Evolutionary conservation across 306 rosid genomes (phyloP).

Genomic region (Vicia villosa): DNA sequence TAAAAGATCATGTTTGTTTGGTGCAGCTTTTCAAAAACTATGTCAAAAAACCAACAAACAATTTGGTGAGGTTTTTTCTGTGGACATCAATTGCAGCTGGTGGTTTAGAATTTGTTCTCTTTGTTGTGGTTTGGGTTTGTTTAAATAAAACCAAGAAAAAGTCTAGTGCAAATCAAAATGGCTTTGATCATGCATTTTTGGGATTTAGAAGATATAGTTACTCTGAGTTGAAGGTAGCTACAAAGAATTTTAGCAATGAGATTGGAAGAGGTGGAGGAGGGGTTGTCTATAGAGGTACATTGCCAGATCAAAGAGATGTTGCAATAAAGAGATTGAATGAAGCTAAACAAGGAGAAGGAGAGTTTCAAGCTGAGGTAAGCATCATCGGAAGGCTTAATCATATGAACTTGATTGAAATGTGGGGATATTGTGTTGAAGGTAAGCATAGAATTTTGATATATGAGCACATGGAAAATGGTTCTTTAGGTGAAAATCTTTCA

Average conservation of each 20-base stretch:
- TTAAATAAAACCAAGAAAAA: constrained; percentile 21
- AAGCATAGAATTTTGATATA: constrained; percentile 24
- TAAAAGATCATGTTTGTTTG: neutral
- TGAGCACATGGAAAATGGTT: constrained; percentile 37
- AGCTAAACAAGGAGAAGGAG: constrained; percentile 40
- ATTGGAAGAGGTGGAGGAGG: constrained; percentile 38
- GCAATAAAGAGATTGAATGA: constrained; percentile 30
- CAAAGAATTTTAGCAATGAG: constrained; percentile 30
- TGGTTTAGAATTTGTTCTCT: neutral
- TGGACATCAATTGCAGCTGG: constrained; percentile 35
- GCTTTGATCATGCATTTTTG: neutral
- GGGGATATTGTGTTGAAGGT: constrained; percentile 37
- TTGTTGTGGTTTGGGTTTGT: constrained; percentile 4
- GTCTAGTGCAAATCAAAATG: constrained; percentile 10
- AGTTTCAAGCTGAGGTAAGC: constrained; percentile 35
- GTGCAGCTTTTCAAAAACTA: constrained; percentile 12
- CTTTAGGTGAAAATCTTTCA: constrained; percentile 30
- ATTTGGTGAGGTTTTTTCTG: constrained; percentile 30
- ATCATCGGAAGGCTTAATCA: constrained; percentile 29
- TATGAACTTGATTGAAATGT: constrained; percentile 41
- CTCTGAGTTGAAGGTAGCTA: constrained; percentile 29
- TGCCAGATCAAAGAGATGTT: constrained; percentile 29
- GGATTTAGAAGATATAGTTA: constrained; percentile 30
- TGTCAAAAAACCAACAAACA: neutral
- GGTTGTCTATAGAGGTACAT: constrained; percentile 28